phyloP scores from a whole-genome alignment of 306 rosid species.

The Cucumis sativus region Cucumber_9930_V3 NC_026660.2:23150501-23151000 shows the following conservation, averaged over 20 bases:
- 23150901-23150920: no score
- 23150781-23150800: background rate
- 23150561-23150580: constrained; percentile 84
- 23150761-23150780: constrained; percentile 95
- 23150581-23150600: constrained; percentile 23
- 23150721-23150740: constrained; percentile 73
- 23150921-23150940: no score
- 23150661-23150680: constrained; percentile 69
- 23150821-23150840: background rate
- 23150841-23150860: background rate
- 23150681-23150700: constrained; percentile 87
- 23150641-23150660: constrained; percentile 11
- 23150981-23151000: background rate
- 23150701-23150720: constrained; percentile 78
- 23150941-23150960: background rate
- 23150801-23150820: background rate
- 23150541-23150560: constrained; percentile 89
- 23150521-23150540: constrained; percentile 88
- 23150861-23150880: background rate
- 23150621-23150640: background rate
- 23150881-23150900: background rate
- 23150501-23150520: constrained; percentile 97
- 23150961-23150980: background rate
- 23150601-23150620: background rate
- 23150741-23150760: constrained; percentile 83